Evolutionary conservation across 73 alveolate genomes (phyloP), one percentile per base, ranked within the genome.

Genomic region (Breviolum minutum): DNA sequence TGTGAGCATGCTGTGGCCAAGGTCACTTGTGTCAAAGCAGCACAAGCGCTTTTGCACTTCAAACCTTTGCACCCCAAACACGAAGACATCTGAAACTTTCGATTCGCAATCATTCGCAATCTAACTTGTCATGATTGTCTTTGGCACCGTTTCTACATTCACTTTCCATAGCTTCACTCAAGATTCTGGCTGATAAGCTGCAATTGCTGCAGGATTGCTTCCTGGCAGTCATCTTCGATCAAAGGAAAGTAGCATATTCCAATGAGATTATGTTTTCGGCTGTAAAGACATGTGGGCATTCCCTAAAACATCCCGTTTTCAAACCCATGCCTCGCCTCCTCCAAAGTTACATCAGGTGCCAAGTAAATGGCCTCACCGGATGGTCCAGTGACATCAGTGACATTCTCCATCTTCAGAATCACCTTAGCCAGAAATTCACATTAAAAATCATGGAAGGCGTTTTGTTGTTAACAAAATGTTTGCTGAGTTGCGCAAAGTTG

Each of bases 401-500:
- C 54, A 40, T 40, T 40, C 54, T 40, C 54, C 54, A 40, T 83
- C 92, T 61, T 73, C 73, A 22, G 29, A 13, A 54, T 20, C 61
- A 60, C 92, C 92, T 83, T 19, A 11, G 68, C 87, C 77, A 17
- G n/a, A 68, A 14, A 22, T 68, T 22, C n/a, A 40, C 54, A 22
- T 68, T 22, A 2, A 68, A 22, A 17, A 1, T 68, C 77, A 68
- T 40, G 54, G 54, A 40, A 40, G 54, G 54, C 54, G 54, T 40
- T 40, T 40, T 40, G 63, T 10, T 22, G 81, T 71, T 70, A 30
- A 70, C 16, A 9, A 70, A 20, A 20, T 13, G 63, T 32, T 79
- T 79, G 40, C 64, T 79, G 87, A 79, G 87, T n/a, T 79, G 26
- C 92, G 74, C 92, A 83, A 54, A 83, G 92, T 73, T 61, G 92